Percentiles rank a stretch among this genome's conserved stretches.
These are phyloP conservation scores for Leptomonas pyrrhocoris DNA, from an alignment of 208 protist species.

Conservation along the genomic window DNA sequence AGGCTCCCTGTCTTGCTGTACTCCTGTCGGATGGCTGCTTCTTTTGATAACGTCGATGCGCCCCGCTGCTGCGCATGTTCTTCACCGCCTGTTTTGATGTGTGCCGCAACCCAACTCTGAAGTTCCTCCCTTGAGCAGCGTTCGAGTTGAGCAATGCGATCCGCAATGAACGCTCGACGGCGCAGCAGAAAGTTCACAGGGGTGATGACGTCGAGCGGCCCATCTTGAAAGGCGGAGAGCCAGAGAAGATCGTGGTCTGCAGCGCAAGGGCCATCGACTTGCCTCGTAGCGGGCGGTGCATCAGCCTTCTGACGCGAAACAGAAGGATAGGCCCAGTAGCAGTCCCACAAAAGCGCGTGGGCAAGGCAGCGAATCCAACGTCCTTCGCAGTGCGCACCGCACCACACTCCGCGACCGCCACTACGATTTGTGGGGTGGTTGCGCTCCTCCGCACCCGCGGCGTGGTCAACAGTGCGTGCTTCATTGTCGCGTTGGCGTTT, in stretches of 20 bases:
- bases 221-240: conserved; percentile 77
- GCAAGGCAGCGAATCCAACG: conserved; percentile 68
- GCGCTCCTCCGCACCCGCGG: not conserved
- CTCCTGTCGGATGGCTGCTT: not conserved
- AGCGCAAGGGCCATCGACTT: not conserved
- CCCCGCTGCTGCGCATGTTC: not conserved
- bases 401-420: conserved; percentile 37
- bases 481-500: not conserved
- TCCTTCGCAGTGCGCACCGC: conserved; percentile 79
- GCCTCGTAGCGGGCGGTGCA: not conserved
- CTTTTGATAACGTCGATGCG: not conserved
- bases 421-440: not conserved
- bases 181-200: conserved; percentile 42
- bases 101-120: conserved; percentile 36
- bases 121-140: conserved; percentile 46
- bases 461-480: not conserved
- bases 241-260: conserved; percentile 35
- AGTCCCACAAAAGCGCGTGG: conserved; percentile 67
- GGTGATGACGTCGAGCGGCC: conserved; percentile 50
- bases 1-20: too few species aligned
- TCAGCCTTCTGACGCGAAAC: not conserved
- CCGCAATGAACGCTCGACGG: conserved; percentile 50
- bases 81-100: conserved; percentile 21
- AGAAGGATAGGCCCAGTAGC: conserved; percentile 35
- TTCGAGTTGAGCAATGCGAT: conserved; percentile 51